Evolutionary conservation across 208 protist species (phyloP).

Genomic region (Acanthamoeba royreba): DNA sequence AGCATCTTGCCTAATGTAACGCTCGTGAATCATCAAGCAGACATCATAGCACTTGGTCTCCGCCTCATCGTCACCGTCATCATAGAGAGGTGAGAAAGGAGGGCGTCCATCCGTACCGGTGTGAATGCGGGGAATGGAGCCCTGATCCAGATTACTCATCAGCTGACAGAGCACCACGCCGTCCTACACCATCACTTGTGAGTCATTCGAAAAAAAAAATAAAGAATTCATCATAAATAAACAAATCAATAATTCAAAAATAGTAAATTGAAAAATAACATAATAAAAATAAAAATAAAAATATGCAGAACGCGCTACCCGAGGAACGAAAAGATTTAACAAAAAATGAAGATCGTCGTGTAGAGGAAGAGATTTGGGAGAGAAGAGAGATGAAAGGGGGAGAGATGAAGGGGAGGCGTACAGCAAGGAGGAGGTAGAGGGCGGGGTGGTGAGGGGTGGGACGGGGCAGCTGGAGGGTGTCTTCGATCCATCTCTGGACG

Average conservation of each 20-base stretch:
- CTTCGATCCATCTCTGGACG: constrained; percentile 14
- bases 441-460: background rate
- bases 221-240: background rate
- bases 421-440: background rate
- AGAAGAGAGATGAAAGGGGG: background rate
- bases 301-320: too few relatives aligned
- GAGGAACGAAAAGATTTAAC: too few relatives aligned
- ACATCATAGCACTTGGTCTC: too few relatives aligned
- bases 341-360: too few relatives aligned
- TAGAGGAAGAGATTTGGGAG: background rate
- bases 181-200: background rate
- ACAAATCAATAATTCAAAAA: background rate
- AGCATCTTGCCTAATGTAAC: background rate
- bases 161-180: background rate
- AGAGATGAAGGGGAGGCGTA: too few relatives aligned
- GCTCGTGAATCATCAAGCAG: too few relatives aligned
- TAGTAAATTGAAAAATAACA: background rate
- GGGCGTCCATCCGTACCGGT: background rate
- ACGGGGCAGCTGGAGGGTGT: background rate
- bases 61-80: too few relatives aligned
- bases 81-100: too few relatives aligned
- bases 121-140: constrained; percentile 14
- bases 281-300: background rate
- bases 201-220: background rate
- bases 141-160: background rate